phyloP scores from a whole-genome alignment of 352 stramenopile genomes.

The Globisporangium sylvaticum region DNA sequence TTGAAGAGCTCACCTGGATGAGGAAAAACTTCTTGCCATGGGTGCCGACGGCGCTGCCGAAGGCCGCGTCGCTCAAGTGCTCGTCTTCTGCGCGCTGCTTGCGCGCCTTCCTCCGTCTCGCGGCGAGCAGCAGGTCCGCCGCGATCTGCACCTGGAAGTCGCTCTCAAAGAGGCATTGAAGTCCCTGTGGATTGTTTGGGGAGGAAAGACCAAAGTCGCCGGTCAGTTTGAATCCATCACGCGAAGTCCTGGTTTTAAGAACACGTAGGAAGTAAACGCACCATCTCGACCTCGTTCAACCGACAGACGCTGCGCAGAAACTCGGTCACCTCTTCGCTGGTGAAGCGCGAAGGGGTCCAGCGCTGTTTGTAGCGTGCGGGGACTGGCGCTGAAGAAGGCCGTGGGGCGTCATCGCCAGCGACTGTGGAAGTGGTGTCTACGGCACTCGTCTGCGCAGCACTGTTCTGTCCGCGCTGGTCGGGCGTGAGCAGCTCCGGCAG shows the following conservation, averaged over 20 bases:
- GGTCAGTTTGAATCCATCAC: background rate
- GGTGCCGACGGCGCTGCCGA: slow-evolving; percentile 33
- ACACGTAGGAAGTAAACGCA: slow-evolving; percentile 11
- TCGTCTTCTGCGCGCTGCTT: slow-evolving; percentile 21
- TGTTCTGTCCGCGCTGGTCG: slow-evolving; percentile 14
- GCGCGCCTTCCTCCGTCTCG: slow-evolving; percentile 27
- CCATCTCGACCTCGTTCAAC: slow-evolving; percentile 52
- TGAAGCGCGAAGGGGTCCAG: slow-evolving; percentile 32
- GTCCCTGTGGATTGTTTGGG: too few relatives aligned
- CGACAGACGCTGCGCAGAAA: slow-evolving; percentile 46
- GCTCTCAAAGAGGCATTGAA: slow-evolving; percentile 57
- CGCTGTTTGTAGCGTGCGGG: slow-evolving; percentile 27
- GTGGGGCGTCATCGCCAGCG: background rate
- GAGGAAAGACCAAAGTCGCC: too few relatives aligned
- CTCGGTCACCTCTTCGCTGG: slow-evolving; percentile 37
- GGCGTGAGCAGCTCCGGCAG: slow-evolving; percentile 44
- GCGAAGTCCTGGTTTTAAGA: background rate
- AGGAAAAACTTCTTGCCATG: slow-evolving; percentile 64
- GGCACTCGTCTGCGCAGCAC: background rate
- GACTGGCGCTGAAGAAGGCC: background rate
- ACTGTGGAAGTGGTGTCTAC: too few relatives aligned
- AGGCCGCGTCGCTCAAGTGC: slow-evolving; percentile 32
- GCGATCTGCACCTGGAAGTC: slow-evolving; percentile 45
- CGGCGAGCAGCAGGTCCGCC: slow-evolving; percentile 28
- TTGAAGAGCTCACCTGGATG: slow-evolving; percentile 36